Evolutionary conservation across 2,329 filamentous ascomycete genomes (phyloP), one percentile per base, ranked within the genome.

Genomic region (Neonectria punicea): DNA sequence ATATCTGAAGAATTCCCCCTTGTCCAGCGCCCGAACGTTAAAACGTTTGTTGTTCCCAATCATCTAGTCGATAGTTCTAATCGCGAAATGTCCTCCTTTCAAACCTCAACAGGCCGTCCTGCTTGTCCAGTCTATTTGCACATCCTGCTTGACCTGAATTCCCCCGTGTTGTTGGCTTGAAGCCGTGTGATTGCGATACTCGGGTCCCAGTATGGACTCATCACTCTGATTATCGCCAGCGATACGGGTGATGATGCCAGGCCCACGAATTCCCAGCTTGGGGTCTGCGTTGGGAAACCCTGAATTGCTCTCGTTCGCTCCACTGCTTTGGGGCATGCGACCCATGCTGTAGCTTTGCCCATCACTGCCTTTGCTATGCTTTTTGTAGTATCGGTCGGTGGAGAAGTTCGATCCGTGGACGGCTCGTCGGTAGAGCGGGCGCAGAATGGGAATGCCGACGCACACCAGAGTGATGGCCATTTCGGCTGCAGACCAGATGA

Each of bases 401-500:
- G 57, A 62, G 11, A 61, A 34, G 2, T 64, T 69, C 5, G 66
- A 63, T 18, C 65, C 54, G 53, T 66, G 56, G 25, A 69, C 25
- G 49, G 68, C 22, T 16, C 66, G 72, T 16, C 63, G 70, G 68
- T 79, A 82, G 1, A 82, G 71, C 0, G 80, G 80, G 0, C 78
- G 74, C 8, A 79, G 71, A 11, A 80, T 77, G 2, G 80, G 80
- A 5, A 82, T 79, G 18, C 76, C 79, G 30, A 80, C 75, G 67
- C 80, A 81, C 22, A 81, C 70, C 59, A 82, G 71, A 22, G 77
- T 77, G 8, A 80, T 74, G 18, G 77, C 70, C 20, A 80, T 75
- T 51, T 82, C 79, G 49, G 79, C 78, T 9, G 75, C 77, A 0
- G 78, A 78, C 79, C 80, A 82, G 36, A 78, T 68, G 22, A 79